Conservation (phyloP, 2,329 filamentous ascomycete species). For the Colletotrichum euphorbiae region DNA sequence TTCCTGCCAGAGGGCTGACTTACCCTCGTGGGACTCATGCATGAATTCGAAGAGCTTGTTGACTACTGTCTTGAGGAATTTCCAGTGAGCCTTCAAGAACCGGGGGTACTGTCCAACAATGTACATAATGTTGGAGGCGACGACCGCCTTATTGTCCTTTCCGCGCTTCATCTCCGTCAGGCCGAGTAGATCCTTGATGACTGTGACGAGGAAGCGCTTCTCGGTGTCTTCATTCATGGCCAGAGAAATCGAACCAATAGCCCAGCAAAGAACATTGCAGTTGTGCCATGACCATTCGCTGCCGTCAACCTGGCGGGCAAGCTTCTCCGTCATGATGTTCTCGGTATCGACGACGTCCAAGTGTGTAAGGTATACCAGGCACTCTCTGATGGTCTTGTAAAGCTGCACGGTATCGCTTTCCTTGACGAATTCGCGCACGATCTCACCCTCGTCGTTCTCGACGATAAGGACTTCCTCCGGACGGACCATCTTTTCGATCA, state of each 20-base stretch:
- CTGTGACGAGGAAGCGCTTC: constrained; percentile 97
- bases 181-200: constrained; percentile 97
- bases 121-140: constrained; percentile 99
- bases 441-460: constrained; percentile 99
- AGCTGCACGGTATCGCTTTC: constrained; percentile 99
- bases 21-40: constrained; percentile 98
- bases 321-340: constrained; percentile 99
- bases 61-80: constrained; percentile 99
- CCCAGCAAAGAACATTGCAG: constrained; percentile 99
- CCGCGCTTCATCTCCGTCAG: constrained; percentile 99
- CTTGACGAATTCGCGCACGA: constrained; percentile 98
- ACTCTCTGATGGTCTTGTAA: constrained; percentile 98
- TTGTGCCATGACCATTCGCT: constrained; percentile 99
- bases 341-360: constrained; percentile 97
- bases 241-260: constrained; percentile 96
- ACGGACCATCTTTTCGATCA: constrained; percentile 99
- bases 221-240: constrained; percentile 99
- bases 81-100: constrained; percentile 99
- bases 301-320: constrained; percentile 93
- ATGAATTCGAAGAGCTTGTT: constrained; percentile 99
- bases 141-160: constrained; percentile 99
- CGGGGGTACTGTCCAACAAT: constrained; percentile 99
- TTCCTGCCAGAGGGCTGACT: constrained; percentile 44
- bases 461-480: constrained; percentile 98
- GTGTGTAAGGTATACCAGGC: constrained; percentile 96